phyloP scores from a whole-genome alignment of 805 yeast genomes.

The Priceomyces medius region DNA sequence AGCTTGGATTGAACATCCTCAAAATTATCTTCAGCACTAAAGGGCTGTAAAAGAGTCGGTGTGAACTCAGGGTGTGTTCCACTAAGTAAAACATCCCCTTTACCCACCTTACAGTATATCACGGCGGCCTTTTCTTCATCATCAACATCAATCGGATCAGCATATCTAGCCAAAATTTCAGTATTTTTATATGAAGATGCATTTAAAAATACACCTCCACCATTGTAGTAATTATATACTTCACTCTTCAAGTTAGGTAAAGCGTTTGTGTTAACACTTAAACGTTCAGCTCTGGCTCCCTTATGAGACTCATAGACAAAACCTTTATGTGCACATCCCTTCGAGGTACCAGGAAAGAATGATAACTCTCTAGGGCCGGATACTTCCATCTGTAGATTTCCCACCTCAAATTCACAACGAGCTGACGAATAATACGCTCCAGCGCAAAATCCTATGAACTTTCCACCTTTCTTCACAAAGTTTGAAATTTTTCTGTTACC shows the following conservation, averaged over 20 bases:
- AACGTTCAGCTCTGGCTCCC: slow-evolving; percentile 65
- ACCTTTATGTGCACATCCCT: slow-evolving; percentile 82
- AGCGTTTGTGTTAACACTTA: slow-evolving; percentile 39
- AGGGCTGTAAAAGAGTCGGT: slow-evolving; percentile 46
- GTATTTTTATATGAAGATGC: slow-evolving; percentile 61
- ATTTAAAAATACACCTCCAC: slow-evolving; percentile 85
- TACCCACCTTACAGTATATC: slow-evolving; percentile 63
- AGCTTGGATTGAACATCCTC: slow-evolving; percentile 34
- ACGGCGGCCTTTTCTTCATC: slow-evolving; percentile 61
- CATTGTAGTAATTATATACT: slow-evolving; percentile 65
- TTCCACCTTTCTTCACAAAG: slow-evolving; percentile 78
- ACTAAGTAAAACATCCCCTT: slow-evolving; percentile 71
- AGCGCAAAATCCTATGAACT: slow-evolving; percentile 86
- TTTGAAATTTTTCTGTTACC: slow-evolving; percentile 61
- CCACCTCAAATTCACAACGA: slow-evolving; percentile 81
- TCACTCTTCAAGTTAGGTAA: slow-evolving; percentile 24
- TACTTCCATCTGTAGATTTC: slow-evolving; percentile 69
- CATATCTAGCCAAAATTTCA: slow-evolving; percentile 71
- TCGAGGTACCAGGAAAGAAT: slow-evolving; percentile 77
- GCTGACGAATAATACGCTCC: slow-evolving; percentile 86
- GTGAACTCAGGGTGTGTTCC: slow-evolving; percentile 92
- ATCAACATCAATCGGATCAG: slow-evolving; percentile 53
- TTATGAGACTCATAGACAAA: slow-evolving; percentile 73
- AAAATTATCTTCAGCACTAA: slow-evolving; percentile 30
- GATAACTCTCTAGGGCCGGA: slow-evolving; percentile 79